Evolutionary conservation across 345 rosid species (phyloP), one percentile per base, ranked within the genome.

Genomic region (Hypericum perforatum): DNA sequence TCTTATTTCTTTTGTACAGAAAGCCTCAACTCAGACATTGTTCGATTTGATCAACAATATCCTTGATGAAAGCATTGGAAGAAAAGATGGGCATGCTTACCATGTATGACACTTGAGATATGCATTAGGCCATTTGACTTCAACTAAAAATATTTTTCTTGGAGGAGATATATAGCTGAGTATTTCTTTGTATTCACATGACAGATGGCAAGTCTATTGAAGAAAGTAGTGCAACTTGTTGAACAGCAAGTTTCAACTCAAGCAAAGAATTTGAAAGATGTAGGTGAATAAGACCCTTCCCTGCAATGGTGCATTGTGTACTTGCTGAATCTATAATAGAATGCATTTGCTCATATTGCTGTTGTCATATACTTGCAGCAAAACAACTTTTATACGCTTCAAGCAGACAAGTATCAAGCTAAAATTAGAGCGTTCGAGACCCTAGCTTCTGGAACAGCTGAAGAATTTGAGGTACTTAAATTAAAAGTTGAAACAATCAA

Each of bases 371-470:
- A 41, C 39, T 53, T 78, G 68, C 79, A 88, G 98, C 94, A 88
- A 85, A 84, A 80, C 59, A 76, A 70, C 49, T 71, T 83, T 63
- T 70, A 68, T 57, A 77, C 74, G 62, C 77, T 66, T 58, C 84
- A 81, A 49, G 83, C 82, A 45, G 94, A 80, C 60, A 92, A 82
- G 76, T 85, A 76, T 67, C 87, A 74, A 58, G 77, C 86, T 56
- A 84, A 75, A 71, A 70, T 83, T 45, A 82, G 70, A 68, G 82
- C 75, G 15, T 75, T 88, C 56, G 98, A 88, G 69, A 78, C 95
- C 65, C 76, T 92, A 51, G 82, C 72, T 52, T 71, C 74, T 57
- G 97, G 97, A 62, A 63, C 81, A 40, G 62, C 76, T 45, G 79
- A 78, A 68, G 98, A 92, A 73, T 77, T 83, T 43, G 80, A 77